A percentile compares a stretch with the other conserved stretches of the same genome.
phyloP scores from a whole-genome alignment of 2,329 filamentous ascomycete species.

The Chaetomiaceae sp. region DNA sequence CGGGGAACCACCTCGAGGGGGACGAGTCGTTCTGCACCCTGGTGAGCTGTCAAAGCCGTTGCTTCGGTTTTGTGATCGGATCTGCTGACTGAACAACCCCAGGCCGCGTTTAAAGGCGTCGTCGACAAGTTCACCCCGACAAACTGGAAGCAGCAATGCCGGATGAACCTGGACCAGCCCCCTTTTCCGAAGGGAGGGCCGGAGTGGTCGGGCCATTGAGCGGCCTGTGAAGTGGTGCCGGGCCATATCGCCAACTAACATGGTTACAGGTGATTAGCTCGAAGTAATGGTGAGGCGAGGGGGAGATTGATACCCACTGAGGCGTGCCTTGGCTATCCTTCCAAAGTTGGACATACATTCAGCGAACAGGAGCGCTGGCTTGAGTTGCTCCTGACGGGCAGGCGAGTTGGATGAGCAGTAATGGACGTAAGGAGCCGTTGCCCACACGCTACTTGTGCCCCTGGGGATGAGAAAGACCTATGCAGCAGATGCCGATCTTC shows the following conservation, averaged over 20 bases:
- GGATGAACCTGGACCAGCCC: slow-evolving; percentile 37
- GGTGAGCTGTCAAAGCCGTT: slow-evolving; percentile 40
- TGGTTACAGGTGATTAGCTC: slow-evolving; percentile 1
- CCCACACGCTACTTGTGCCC: too few species aligned
- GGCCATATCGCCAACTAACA: slow-evolving; percentile 1
- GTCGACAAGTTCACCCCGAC: slow-evolving; percentile 83
- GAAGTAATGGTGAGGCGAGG: neutral
- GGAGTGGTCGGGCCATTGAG: slow-evolving; percentile 42
- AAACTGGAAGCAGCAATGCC: slow-evolving; percentile 62
- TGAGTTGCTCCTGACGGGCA: too few species aligned
- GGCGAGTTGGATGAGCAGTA: neutral
- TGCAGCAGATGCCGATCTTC: too few species aligned
- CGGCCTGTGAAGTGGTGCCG: too few species aligned
- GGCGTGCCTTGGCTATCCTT: slow-evolving; percentile 2
- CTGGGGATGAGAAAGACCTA: too few species aligned
- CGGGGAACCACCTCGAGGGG: slow-evolving; percentile 77
- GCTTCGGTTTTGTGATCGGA: neutral
- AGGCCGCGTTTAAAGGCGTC: slow-evolving; percentile 86
- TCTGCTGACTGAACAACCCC: neutral
- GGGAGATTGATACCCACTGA: neutral
- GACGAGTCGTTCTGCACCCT: slow-evolving; percentile 89
- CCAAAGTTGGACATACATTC: slow-evolving; percentile 3
- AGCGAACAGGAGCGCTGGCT: slow-evolving; percentile 1
- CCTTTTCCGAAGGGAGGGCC: slow-evolving; percentile 38
- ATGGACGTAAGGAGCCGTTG: too few species aligned